These are phyloP conservation scores for Graphium sp. DNA, from an alignment of 2,329 filamentous ascomycete genomes.

Conservation along the genomic window DNA sequence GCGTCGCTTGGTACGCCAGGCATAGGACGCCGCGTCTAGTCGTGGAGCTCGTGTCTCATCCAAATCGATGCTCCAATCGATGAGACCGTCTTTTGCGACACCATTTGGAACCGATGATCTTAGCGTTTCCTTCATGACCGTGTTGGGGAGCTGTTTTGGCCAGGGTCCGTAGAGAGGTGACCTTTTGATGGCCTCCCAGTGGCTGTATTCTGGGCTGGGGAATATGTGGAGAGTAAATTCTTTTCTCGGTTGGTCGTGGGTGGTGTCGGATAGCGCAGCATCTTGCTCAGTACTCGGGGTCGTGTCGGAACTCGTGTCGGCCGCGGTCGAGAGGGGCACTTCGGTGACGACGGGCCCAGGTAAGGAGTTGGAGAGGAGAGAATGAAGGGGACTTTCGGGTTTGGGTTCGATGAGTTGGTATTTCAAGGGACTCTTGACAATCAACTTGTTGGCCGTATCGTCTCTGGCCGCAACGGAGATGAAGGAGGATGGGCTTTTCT, in stretches of 20 bases:
- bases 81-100: conserved; percentile 19
- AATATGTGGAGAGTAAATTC: conserved; percentile 25
- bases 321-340: conserved; percentile 10
- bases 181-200: conserved; percentile 16
- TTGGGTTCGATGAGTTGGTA: conserved; percentile 22
- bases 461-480: conserved; percentile 26
- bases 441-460: conserved; percentile 19
- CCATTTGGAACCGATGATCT: conserved; percentile 19
- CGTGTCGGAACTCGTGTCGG: conserved; percentile 15
- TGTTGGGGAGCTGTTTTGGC: conserved; percentile 15
- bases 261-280: background rate
- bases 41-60: no score
- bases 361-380: background rate
- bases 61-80: no score
- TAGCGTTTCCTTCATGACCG: conserved; percentile 17
- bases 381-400: background rate
- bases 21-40: no score
- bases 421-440: conserved; percentile 26
- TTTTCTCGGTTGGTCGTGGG: conserved; percentile 3
- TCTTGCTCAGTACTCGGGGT: conserved; percentile 1
- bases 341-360: conserved; percentile 1
- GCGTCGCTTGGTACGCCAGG: no score
- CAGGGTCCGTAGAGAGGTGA: conserved; percentile 22
- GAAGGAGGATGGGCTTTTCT: conserved; percentile 31
- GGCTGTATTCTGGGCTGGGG: conserved; percentile 19